phyloP scores from a whole-genome alignment of 768 basidiomycete genomes.

The Pleurotus djamor region DNA sequence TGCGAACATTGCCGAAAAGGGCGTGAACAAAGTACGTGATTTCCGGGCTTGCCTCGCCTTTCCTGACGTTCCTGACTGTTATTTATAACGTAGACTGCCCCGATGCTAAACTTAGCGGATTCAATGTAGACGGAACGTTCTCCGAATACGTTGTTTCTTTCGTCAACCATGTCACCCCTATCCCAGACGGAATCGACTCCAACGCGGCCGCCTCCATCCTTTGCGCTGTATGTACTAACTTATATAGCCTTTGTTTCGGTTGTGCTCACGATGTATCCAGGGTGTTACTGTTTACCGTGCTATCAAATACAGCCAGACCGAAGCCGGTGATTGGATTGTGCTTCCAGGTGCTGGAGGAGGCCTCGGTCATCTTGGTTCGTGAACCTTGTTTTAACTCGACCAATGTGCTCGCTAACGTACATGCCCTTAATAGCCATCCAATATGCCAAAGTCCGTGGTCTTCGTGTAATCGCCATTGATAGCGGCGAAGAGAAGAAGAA shows the following conservation, averaged over 20 bases:
- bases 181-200: conserved; percentile 67
- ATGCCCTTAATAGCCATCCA: conserved; percentile 52
- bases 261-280: conserved; percentile 15
- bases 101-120: conserved; percentile 62
- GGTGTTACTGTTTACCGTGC: conserved; percentile 88
- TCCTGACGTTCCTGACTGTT: background rate
- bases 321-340: conserved; percentile 73
- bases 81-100: conserved; percentile 47
- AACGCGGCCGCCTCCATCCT: conserved; percentile 73
- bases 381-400: background rate
- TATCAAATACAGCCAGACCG: conserved; percentile 66
- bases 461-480: conserved; percentile 81
- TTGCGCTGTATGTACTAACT: conserved; percentile 56
- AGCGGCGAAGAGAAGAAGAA: conserved; percentile 72
- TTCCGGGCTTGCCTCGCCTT: background rate
- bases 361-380: conserved; percentile 73
- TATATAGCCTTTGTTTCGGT: background rate
- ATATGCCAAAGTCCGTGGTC: conserved; percentile 76
- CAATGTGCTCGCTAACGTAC: background rate
- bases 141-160: conserved; percentile 61
- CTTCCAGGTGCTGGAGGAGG: conserved; percentile 81
- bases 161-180: conserved; percentile 72
- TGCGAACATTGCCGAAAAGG: conserved; percentile 79
- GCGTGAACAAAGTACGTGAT: conserved; percentile 64
- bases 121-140: conserved; percentile 78